Conservation (phyloP, 805 yeast species). For the Wickerhamomyces kurtzmanii region DNA sequence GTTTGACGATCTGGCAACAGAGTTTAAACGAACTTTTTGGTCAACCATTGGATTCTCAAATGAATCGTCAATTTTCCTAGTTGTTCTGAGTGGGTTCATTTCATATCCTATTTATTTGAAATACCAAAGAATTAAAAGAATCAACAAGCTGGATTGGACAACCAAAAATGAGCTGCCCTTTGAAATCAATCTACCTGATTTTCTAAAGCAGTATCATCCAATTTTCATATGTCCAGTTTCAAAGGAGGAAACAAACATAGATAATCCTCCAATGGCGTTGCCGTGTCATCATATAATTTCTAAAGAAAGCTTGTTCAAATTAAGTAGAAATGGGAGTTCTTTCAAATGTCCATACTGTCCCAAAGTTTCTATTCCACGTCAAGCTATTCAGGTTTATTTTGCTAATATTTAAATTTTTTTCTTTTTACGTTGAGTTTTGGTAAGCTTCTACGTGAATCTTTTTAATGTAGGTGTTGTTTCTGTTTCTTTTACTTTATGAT, state of each 20-base stretch:
- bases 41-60: conserved; percentile 35
- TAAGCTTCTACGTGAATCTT: no score
- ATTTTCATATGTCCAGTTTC: conserved; percentile 65
- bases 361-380: conserved; percentile 27
- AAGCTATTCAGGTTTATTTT: conserved; percentile 35
- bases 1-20: conserved; percentile 18
- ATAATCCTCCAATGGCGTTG: conserved; percentile 52
- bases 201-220: conserved; percentile 44
- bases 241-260: conserved; percentile 46
- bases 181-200: conserved; percentile 44
- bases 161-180: conserved; percentile 52
- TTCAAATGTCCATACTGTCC: conserved; percentile 76
- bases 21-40: conserved; percentile 41
- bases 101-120: conserved; percentile 46
- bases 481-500: no score
- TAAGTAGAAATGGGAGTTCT: conserved; percentile 30
- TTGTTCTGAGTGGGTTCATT: conserved; percentile 40
- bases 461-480: no score
- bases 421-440: conserved; percentile 2
- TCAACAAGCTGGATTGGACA: conserved; percentile 40
- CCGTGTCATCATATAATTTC: conserved; percentile 61
- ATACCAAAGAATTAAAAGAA: conserved; percentile 29
- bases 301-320: conserved; percentile 36
- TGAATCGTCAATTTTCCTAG: conserved; percentile 41
- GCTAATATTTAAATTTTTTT: conserved; percentile 15